phyloP scores from a whole-genome alignment of 2,329 filamentous ascomycete species.

The Fusarium robinianum region DNA sequence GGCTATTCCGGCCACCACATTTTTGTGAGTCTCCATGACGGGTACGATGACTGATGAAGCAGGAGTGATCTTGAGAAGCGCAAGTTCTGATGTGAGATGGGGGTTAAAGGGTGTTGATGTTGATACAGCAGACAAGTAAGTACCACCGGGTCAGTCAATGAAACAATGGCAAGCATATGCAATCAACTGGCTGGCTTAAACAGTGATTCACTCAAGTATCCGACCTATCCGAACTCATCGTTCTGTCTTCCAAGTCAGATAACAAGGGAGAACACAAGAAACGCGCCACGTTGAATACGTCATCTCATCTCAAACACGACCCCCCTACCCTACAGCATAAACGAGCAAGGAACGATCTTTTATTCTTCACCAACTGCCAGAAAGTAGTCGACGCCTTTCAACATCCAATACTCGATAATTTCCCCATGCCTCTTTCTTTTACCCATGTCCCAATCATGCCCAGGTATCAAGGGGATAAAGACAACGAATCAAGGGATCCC shows the following conservation, averaged over 20 bases:
- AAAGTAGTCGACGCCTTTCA: conserved; percentile 16
- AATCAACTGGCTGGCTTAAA: not conserved
- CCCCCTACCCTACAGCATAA: no score
- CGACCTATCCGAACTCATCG: conserved; percentile 24
- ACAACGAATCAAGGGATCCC: no score
- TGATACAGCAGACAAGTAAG: not conserved
- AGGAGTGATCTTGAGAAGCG: conserved; percentile 1
- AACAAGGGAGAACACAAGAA: no score
- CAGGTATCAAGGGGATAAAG: no score
- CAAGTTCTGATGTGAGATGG: no score
- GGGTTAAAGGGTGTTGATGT: not conserved
- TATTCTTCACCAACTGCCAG: conserved; percentile 18
- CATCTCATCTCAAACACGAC: no score
- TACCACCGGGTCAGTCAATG: conserved; percentile 4
- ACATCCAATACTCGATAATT: no score
- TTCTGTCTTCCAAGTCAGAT: conserved; percentile 3
- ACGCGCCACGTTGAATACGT: conserved; percentile 31
- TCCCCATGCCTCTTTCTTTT: no score
- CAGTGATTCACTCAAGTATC: not conserved
- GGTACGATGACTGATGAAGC: not conserved
- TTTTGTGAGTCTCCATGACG: conserved; percentile 50
- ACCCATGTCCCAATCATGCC: no score
- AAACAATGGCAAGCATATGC: no score
- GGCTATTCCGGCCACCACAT: conserved; percentile 50
- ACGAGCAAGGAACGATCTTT: no score